Percentiles rank a stretch among this genome's conserved stretches.
These are phyloP conservation scores for Tremella fuciformis DNA, from an alignment of 768 basidiomycete species.

Conservation along the genomic window DNA sequence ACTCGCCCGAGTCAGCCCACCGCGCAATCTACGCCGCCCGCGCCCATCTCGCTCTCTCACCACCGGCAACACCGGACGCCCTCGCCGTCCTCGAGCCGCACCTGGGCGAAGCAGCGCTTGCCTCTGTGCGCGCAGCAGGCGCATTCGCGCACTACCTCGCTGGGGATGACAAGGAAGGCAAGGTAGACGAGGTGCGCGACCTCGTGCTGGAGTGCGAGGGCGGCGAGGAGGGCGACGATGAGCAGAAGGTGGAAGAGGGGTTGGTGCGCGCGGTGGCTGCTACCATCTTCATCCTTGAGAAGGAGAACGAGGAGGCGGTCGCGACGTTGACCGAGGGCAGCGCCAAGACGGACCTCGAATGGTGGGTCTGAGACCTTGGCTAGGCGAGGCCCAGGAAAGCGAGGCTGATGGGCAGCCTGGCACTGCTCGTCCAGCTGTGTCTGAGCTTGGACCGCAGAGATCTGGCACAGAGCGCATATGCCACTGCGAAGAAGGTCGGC, in stretches of 20 bases:
- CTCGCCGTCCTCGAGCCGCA: conserved; percentile 28
- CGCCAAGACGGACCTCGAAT: conserved; percentile 76
- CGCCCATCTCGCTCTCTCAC: conserved; percentile 46
- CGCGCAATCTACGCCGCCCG: conserved; percentile 50
- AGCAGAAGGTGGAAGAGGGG: conserved; percentile 64
- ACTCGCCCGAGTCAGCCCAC: conserved; percentile 32
- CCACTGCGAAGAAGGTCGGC: conserved; percentile 75
- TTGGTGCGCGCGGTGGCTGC: conserved; percentile 75
- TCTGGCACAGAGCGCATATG: conserved; percentile 80
- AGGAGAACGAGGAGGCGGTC: conserved; percentile 85
- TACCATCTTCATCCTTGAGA: conserved; percentile 78
- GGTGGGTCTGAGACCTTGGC: conserved; percentile 59
- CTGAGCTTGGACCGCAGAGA: conserved; percentile 85
- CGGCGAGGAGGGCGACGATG: conserved; percentile 62
- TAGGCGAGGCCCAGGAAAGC: not conserved
- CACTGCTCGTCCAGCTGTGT: conserved; percentile 78
- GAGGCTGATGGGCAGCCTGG: conserved; percentile 59
- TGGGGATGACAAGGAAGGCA: conserved; percentile 53
- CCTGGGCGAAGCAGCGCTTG: conserved; percentile 22
- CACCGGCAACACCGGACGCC: conserved; percentile 24
- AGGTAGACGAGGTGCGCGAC: conserved; percentile 79
- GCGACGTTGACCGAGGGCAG: conserved; percentile 72
- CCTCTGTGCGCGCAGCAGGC: conserved; percentile 57
- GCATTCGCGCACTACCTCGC: conserved; percentile 70
- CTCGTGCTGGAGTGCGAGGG: conserved; percentile 81